Percentiles rank a stretch among this genome's conserved stretches.
phyloP scores from a whole-genome alignment of 192 early-diverging fungal genomes.

The Cetraspora pellucida region DNA sequence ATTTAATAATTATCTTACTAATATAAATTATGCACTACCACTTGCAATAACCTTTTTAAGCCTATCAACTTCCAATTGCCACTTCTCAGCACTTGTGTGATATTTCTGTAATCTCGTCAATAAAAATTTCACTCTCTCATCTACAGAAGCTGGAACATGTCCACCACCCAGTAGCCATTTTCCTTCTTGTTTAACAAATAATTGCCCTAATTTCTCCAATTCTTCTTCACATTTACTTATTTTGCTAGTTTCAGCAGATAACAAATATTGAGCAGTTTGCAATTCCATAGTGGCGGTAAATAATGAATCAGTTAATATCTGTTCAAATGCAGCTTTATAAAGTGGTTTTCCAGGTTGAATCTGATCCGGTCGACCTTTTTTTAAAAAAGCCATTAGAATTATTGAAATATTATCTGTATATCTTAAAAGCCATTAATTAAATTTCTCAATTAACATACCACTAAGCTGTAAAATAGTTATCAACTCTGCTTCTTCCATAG shows the following conservation, averaged over 20 bases:
- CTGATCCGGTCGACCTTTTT: conserved; percentile 72
- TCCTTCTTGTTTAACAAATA: conserved; percentile 47
- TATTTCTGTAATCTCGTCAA: conserved; percentile 56
- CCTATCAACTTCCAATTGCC: conserved; percentile 47
- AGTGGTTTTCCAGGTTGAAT: conserved; percentile 86
- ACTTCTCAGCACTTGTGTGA: conserved; percentile 57
- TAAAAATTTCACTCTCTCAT: conserved; percentile 59
- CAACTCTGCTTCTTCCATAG: conserved; percentile 89
- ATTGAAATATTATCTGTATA: background rate
- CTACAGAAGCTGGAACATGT: conserved; percentile 60
- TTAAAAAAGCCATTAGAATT: conserved; percentile 3
- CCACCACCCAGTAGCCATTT: conserved; percentile 58
- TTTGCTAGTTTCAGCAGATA: conserved; percentile 57
- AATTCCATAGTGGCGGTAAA: conserved; percentile 84
- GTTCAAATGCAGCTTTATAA: conserved; percentile 74
- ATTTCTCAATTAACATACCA: conserved; percentile 50
- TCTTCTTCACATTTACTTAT: conserved; percentile 69
- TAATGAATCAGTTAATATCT: conserved; percentile 69
- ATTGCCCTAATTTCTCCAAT: conserved; percentile 53
- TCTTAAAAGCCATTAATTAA: too few species aligned
- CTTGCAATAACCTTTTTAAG: conserved; percentile 36
- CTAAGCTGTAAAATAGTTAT: conserved; percentile 78
- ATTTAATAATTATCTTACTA: too few species aligned
- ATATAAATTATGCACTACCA: background rate
- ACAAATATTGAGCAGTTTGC: conserved; percentile 61